These are phyloP conservation scores for Papiliotrema laurentii DNA, from an alignment of 1,284 basidiomycete species.

Conservation along the genomic window DNA sequence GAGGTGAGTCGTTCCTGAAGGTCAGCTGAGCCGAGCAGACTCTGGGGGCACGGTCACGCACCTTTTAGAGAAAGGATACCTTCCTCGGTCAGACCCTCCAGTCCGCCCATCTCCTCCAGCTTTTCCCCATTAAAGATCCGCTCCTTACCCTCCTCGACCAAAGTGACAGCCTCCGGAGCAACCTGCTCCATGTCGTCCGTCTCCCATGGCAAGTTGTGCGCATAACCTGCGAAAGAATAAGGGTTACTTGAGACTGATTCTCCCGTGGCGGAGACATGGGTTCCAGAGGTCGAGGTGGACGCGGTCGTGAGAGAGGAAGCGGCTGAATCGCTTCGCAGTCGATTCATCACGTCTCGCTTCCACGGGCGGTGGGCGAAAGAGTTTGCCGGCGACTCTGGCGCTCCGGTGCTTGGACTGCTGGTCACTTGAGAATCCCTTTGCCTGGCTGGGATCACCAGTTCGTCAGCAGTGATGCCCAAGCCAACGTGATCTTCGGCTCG, in stretches of 20 bases:
- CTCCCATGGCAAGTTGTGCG: conserved; percentile 24
- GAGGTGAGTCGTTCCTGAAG: conserved; percentile 78
- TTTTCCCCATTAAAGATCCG: conserved; percentile 33
- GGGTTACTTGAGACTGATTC: conserved; percentile 6
- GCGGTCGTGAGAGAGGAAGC: conserved; percentile 30
- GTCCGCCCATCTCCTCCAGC: conserved; percentile 40
- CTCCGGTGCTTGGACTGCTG: conserved; percentile 9
- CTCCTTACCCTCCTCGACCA: conserved; percentile 42
- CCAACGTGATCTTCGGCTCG: conserved; percentile 20
- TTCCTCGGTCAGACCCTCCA: conserved; percentile 26
- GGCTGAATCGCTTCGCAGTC: conserved; percentile 33
- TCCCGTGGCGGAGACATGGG: conserved; percentile 11
- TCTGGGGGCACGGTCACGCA: conserved; percentile 7
- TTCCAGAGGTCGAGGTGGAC: conserved; percentile 18
- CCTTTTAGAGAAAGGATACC: conserved; percentile 28
- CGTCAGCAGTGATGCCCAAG: conserved; percentile 21
- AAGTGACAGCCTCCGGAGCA: conserved; percentile 34
- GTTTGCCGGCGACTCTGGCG: conserved; percentile 6
- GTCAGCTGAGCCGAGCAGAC: conserved; percentile 6
- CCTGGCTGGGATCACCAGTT: conserved; percentile 5
- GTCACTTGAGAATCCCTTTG: conserved; percentile 8
- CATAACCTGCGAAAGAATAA: conserved; percentile 13
- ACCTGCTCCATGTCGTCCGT: conserved; percentile 4
- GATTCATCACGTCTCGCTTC: conserved; percentile 23
- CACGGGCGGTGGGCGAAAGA: conserved; percentile 31